Percentiles rank a stretch among this genome's conserved stretches.
Conservation (phyloP, 2,329 filamentous ascomycete species). For the Conoideocrella luteorostrata region DNA sequence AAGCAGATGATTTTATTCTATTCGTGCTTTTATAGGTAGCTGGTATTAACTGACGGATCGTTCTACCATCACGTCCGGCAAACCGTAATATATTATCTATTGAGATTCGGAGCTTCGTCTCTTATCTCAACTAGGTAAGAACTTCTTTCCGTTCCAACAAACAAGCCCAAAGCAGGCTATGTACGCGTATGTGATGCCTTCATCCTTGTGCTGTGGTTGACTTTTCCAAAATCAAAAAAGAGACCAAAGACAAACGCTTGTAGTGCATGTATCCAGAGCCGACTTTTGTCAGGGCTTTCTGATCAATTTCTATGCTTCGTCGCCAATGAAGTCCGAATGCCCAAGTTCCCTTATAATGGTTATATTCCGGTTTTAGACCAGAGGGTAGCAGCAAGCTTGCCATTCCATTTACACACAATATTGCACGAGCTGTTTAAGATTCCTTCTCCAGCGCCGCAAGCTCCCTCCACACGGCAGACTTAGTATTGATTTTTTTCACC, state of each 20-base stretch:
- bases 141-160: neutral
- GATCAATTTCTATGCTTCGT: neutral
- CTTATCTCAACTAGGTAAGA: neutral
- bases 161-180: neutral
- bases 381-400: neutral
- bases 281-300: neutral
- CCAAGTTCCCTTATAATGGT: neutral
- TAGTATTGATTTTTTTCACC: constrained; percentile 95
- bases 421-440: neutral
- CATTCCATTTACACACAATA: neutral
- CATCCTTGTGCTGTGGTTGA: neutral
- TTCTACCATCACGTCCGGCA: too few relatives aligned
- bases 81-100: neutral
- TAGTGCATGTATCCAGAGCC: neutral
- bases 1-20: too few relatives aligned
- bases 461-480: constrained; percentile 77
- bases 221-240: constrained; percentile 1
- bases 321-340: neutral
- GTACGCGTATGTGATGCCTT: too few relatives aligned
- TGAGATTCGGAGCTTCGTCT: neutral
- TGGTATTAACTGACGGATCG: too few relatives aligned
- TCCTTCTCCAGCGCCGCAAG: constrained; percentile 51
- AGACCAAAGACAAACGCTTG: neutral
- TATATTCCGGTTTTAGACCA: neutral
- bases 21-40: too few relatives aligned